These are phyloP conservation scores for Morella rubra DNA, from an alignment of 306 rosid genomes.

Conservation along the genomic window DNA sequence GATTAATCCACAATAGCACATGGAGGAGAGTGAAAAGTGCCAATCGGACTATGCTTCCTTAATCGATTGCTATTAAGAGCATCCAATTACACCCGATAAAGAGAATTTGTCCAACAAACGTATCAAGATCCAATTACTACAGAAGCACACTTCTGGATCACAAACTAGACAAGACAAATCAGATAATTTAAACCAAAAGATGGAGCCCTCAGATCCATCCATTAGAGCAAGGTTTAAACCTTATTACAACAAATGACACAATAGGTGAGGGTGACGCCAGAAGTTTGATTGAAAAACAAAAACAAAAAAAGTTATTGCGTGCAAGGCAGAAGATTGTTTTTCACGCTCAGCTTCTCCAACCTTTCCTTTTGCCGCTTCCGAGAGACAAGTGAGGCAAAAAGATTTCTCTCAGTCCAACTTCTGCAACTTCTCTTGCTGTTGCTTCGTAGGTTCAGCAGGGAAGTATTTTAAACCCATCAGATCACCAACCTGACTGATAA, in stretches of 20 bases:
- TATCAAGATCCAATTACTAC: too few relatives aligned
- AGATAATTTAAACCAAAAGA: too few relatives aligned
- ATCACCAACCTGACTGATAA: constrained; percentile 76
- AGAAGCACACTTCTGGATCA: too few relatives aligned
- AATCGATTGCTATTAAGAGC: too few relatives aligned
- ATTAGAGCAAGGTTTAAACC: neutral
- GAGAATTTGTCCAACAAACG: too few relatives aligned
- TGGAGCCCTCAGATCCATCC: too few relatives aligned
- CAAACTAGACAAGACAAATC: too few relatives aligned
- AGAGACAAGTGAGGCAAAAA: neutral
- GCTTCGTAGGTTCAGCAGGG: constrained; percentile 75
- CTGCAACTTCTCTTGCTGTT: constrained; percentile 21
- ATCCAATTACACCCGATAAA: too few relatives aligned
- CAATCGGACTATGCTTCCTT: too few relatives aligned
- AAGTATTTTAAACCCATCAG: constrained; percentile 83
- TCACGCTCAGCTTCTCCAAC: neutral
- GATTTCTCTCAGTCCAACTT: constrained; percentile 24
- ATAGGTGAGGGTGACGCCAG: neutral
- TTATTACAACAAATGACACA: neutral
- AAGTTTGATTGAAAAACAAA: neutral
- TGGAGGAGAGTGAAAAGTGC: too few relatives aligned
- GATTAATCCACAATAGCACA: too few relatives aligned
- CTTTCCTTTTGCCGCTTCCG: neutral
- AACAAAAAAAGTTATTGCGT: neutral
- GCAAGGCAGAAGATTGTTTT: neutral